These are phyloP conservation scores for Fusarium sororula DNA, from an alignment of 2,329 filamentous ascomycete species.

Conservation along the genomic window DNA sequence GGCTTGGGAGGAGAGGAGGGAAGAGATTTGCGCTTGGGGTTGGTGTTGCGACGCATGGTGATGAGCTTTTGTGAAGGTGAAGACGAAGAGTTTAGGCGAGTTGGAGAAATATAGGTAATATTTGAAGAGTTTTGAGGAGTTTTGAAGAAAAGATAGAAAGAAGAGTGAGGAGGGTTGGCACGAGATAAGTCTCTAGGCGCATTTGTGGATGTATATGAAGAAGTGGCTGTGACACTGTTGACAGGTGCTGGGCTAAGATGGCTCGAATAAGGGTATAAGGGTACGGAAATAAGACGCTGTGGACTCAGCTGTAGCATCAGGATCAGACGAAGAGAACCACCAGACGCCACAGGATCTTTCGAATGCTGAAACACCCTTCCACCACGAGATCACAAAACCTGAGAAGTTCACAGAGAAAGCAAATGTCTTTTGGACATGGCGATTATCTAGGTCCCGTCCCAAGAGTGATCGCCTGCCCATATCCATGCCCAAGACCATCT, in stretches of 20 bases:
- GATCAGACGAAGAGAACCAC: fast-evolving
- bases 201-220: too few relatives aligned
- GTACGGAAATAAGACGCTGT: background rate
- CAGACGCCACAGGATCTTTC: fast-evolving
- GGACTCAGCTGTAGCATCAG: too few relatives aligned
- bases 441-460: too few relatives aligned
- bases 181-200: fast-evolving
- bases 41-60: background rate
- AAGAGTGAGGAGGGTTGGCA: fast-evolving
- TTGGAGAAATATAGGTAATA: fast-evolving
- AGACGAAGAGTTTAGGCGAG: too few relatives aligned
- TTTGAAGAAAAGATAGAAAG: fast-evolving
- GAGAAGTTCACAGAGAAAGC: fast-evolving
- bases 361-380: fast-evolving
- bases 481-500: fast-evolving
- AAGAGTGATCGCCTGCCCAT: background rate
- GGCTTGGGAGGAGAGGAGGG: background rate
- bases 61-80: too few relatives aligned
- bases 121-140: background rate
- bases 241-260: background rate
- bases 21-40: background rate
- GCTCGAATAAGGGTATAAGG: background rate
- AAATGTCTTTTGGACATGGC: fast-evolving
- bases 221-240: background rate
- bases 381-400: fast-evolving